Conservation (phyloP, 345 rosid genomes). For the Populus deltoides region DNA sequence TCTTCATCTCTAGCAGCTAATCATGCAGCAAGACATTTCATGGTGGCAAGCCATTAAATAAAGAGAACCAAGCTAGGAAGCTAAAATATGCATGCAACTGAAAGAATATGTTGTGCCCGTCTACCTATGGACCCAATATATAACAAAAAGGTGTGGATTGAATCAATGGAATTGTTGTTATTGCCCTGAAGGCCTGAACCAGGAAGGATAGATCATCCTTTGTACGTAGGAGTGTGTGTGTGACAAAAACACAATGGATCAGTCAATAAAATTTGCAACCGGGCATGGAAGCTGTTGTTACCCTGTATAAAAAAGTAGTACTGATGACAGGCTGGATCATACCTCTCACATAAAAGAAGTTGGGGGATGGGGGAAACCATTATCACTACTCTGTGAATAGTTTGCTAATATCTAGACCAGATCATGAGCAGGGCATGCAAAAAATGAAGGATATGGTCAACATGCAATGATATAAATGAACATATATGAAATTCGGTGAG, state of each 20-base stretch:
- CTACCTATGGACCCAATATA: too few relatives aligned
- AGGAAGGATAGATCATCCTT: background rate
- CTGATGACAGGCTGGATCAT: background rate
- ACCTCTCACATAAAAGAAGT: too few relatives aligned
- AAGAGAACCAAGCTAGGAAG: too few relatives aligned
- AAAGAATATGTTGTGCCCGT: too few relatives aligned
- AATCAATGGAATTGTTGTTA: too few relatives aligned
- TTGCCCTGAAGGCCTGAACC: too few relatives aligned
- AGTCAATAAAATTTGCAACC: background rate
- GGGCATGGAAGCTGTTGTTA: background rate
- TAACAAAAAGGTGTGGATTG: too few relatives aligned
- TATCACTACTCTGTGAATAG: background rate
- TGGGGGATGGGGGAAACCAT: too few relatives aligned
- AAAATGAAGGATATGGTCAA: background rate
- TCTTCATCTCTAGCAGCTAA: background rate
- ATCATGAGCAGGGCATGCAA: background rate
- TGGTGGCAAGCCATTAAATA: too few relatives aligned
- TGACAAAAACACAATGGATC: background rate
- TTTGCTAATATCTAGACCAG: background rate
- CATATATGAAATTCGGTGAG: background rate
- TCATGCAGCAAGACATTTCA: too few relatives aligned
- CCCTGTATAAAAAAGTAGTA: background rate
- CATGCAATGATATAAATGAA: background rate
- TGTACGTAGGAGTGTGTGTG: background rate
- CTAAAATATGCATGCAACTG: too few relatives aligned